Conservation (phyloP, 106 monocot genomes). For the Ottelia alismoides region DNA sequence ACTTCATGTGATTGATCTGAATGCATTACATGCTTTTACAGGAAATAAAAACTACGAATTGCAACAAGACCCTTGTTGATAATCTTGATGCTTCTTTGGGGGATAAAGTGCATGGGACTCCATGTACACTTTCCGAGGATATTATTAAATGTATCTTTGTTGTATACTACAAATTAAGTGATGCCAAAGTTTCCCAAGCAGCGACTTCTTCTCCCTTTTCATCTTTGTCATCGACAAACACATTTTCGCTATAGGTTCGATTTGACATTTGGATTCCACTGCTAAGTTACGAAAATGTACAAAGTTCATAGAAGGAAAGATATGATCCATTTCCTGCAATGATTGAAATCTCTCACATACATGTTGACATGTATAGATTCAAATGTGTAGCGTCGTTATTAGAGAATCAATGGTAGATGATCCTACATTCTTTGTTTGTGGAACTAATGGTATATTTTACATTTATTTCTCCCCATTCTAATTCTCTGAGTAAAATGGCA, state of each 20-base stretch:
- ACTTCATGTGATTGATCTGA: too few relatives aligned
- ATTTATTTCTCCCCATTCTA: too few relatives aligned
- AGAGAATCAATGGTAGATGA: conserved; percentile 10
- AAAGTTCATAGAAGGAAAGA: conserved; percentile 39
- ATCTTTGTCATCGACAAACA: conserved; percentile 55
- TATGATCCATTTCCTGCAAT: conserved; percentile 24
- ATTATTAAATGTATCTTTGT: conserved; percentile 77
- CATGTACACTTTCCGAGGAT: conserved; percentile 75
- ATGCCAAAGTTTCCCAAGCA: conserved; percentile 6
- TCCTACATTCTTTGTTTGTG: too few relatives aligned
- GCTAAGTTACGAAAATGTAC: conserved; percentile 21
- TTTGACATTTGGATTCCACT: conserved; percentile 54
- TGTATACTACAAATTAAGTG: conserved; percentile 68
- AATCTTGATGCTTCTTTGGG: conserved; percentile 47
- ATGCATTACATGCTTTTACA: too few relatives aligned
- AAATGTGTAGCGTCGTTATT: conserved; percentile 58
- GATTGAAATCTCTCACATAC: conserved; percentile 44
- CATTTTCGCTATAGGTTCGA: conserved; percentile 37
- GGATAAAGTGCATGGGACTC: conserved; percentile 42
- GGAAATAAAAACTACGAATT: too few relatives aligned
- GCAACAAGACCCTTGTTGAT: conserved; percentile 51
- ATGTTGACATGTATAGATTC: conserved; percentile 52
- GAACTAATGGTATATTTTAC: too few relatives aligned
- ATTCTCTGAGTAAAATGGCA: too few relatives aligned
- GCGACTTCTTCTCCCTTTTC: conserved; percentile 38